Evolutionary conservation across 352 stramenopile species (phyloP), one percentile per base, ranked within the genome.

Genomic region (Phytophthora parvispora): DNA sequence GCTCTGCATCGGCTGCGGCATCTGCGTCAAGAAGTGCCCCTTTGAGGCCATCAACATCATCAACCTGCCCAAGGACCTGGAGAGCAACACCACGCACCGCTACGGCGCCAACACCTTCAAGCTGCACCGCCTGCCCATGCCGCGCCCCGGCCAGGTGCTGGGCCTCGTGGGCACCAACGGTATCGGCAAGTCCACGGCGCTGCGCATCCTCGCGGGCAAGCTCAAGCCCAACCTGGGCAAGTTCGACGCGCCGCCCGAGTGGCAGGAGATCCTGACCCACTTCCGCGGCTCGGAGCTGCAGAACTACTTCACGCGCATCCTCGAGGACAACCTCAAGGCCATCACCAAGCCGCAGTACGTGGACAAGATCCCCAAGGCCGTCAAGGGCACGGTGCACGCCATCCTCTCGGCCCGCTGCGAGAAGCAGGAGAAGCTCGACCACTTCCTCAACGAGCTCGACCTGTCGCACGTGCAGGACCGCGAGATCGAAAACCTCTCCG

Each of bases 331-430:
- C 73, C 89, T 99, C 47, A 99, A 99, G 84, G 98, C 98, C 25
- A 99, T 99, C 49, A 99, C 99, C 74, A 99, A 99, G 87, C 98
- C 98, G 20, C 98, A 99, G 88, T 99, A 99, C 78, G 98, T 99
- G 42, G 98, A 99, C 91, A 98, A 99, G 78, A 99, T 99, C 81
- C 98, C 98, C 18, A 90, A 97, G 57, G 97, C 97, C 12, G 93
- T 99, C 24, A 97, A 99, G 74, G 98, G 98, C 28, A 92, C 97
- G 45, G 97, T 99, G 29, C 81, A 83, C 36, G 90, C 92, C 49
- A 98, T 99, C 58, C 82, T 99, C 24, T 92, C 92, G 43, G 71
- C 85, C 50, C 99, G 99, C 77, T 98, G 99, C 81, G 81, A 94
- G 64, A 95, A 97, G 71, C 67, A 90, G 53, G 89, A 91, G 13